Evolutionary conservation across 140 eudicot genomes (phyloP), one percentile per base, ranked within the genome.

Genomic region (Ambrosia hybrid): DNA sequence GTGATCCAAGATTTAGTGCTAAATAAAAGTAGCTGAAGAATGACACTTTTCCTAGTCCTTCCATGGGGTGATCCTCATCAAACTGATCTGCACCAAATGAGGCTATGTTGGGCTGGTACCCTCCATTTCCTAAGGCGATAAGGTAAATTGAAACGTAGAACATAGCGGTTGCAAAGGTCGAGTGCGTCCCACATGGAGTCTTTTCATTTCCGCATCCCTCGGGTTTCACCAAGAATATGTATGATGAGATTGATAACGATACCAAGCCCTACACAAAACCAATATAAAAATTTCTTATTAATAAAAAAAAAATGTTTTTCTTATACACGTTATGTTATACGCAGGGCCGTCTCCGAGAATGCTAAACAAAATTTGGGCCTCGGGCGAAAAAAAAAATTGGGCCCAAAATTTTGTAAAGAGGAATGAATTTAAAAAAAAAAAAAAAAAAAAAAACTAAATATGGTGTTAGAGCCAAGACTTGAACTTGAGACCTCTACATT

Each of bases 61-160:
- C 95, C 15, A 65, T 68, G 0, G 87, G 84, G 73, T 85, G 77
- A 36, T 85, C 89, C 71, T 76, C 91, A 72, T 90, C 96, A 76
- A 90, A 89, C 55, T 89, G 94, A 58, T 89, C 96, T 3, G 96
- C 90, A 21, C 96, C 96, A 71, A 87, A 86, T 57, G 96, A 86
- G 21, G 96, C 96, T 57, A 89, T 87, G 70, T 63, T 87, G 11
- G 96, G 96, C 76, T 84, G 93, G 68, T 86, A 87, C 68, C 96
- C 96, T 78, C 96, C 96, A 51, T 86, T 71, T 12, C 96, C 96
- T 13, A 89, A 83, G 38, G 93, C 96, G 62, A 89, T 78, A 57
- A 89, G 64, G 84, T 89, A 89, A 12, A 89, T 84, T 11, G 96
- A 89, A 0, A 82, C 49, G 60, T 89, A 80, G 60, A 89, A 89